These are phyloP conservation scores for Fusarium odoratissimum DNA, from an alignment of 2,329 filamentous ascomycete genomes.

Conservation along the genomic window DNA sequence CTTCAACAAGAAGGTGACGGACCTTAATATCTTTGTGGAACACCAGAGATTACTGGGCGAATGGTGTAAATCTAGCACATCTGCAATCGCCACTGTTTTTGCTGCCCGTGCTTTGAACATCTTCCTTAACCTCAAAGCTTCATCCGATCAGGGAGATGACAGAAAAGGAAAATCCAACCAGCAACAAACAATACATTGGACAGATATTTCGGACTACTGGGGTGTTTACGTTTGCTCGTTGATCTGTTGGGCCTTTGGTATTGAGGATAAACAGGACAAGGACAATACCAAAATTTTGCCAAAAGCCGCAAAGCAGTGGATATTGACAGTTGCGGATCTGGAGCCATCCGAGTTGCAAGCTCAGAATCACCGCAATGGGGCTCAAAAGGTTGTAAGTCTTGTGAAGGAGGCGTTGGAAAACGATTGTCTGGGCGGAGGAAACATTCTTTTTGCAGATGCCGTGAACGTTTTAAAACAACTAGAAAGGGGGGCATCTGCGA, in stretches of 20 bases:
- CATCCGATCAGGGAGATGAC: neutral
- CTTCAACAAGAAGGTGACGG: conserved; percentile 64
- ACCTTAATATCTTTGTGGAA: conserved; percentile 57
- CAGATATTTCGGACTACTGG: conserved; percentile 64
- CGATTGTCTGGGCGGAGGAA: conserved; percentile 62
- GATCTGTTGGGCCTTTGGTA: conserved; percentile 69
- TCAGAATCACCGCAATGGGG: conserved; percentile 56
- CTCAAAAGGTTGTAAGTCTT: conserved; percentile 60
- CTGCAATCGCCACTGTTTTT: conserved; percentile 60
- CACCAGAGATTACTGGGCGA: conserved; percentile 59
- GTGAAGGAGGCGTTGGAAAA: conserved; percentile 59
- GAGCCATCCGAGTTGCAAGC: conserved; percentile 54
- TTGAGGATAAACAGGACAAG: conserved; percentile 44
- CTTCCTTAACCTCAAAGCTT: conserved; percentile 52
- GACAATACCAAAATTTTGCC: conserved; percentile 37
- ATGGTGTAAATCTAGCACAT: conserved; percentile 60
- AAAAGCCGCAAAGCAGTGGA: conserved; percentile 51
- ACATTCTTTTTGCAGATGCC: conserved; percentile 64
- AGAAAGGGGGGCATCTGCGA: conserved; percentile 57
- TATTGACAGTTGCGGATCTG: conserved; percentile 55
- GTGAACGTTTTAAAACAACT: conserved; percentile 64
- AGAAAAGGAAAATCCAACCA: conserved; percentile 7
- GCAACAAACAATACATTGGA: conserved; percentile 36
- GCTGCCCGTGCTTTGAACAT: conserved; percentile 64
- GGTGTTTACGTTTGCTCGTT: conserved; percentile 67